phyloP scores from a whole-genome alignment of 768 basidiomycete genomes.

The Tephrocybe sp. region DNA sequence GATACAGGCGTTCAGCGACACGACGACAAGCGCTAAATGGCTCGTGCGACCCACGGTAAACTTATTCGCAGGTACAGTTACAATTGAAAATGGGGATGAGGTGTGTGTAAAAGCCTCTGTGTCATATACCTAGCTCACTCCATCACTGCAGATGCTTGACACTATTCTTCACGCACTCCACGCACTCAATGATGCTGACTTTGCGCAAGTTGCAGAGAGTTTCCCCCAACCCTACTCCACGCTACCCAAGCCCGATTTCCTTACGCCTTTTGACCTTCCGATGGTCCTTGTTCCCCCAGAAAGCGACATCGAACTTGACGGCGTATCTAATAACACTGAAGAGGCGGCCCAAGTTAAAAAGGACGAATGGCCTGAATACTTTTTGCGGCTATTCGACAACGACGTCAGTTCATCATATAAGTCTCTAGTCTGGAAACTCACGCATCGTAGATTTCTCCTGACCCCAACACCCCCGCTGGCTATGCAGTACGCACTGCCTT shows the following conservation, averaged over 20 bases:
- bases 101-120: slow-evolving; percentile 32
- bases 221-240: slow-evolving; percentile 67
- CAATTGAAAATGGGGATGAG: slow-evolving; percentile 60
- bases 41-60: slow-evolving; percentile 64
- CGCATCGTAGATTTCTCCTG: slow-evolving; percentile 65
- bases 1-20: slow-evolving; percentile 71
- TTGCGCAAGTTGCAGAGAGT: slow-evolving; percentile 53
- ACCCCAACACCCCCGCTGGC: slow-evolving; percentile 71
- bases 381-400: slow-evolving; percentile 65
- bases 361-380: slow-evolving; percentile 81
- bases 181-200: slow-evolving; percentile 59
- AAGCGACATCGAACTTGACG: slow-evolving; percentile 72
- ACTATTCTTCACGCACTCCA: slow-evolving; percentile 63
- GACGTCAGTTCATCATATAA: slow-evolving; percentile 33
- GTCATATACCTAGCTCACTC: slow-evolving; percentile 4
- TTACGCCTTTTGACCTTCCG: slow-evolving; percentile 66
- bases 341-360: slow-evolving; percentile 75
- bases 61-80: slow-evolving; percentile 43
- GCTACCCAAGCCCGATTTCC: slow-evolving; percentile 42
- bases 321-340: slow-evolving; percentile 63
- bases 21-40: slow-evolving; percentile 55
- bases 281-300: slow-evolving; percentile 86
- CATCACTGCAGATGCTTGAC: slow-evolving; percentile 63
- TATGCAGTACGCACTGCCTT: slow-evolving; percentile 78
- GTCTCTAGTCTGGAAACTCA: slow-evolving; percentile 1